A percentile compares a stretch with the other conserved stretches of the same genome.
phyloP scores from a whole-genome alignment of 768 basidiomycete genomes.

The Antrodiella citrinella region DNA sequence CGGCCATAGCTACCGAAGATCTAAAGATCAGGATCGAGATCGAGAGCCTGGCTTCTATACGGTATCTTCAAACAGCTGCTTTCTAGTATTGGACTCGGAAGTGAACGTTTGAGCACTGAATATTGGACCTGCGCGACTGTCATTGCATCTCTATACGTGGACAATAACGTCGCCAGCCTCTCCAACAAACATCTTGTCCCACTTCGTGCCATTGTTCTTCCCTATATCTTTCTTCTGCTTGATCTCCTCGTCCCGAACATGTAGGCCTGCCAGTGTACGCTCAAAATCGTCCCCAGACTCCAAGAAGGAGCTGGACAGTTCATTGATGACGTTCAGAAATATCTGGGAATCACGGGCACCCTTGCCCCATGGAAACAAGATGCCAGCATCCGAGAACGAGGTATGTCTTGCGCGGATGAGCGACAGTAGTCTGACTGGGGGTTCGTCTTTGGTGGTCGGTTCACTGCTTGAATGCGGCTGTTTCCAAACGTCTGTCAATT shows the following conservation, averaged over 20 bases:
- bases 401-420: conserved; percentile 15
- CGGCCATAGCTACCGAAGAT: too few relatives aligned
- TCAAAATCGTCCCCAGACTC: conserved; percentile 9
- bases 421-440: neutral
- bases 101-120: too few relatives aligned
- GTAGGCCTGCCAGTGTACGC: conserved; percentile 7
- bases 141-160: conserved; percentile 6
- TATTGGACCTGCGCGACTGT: too few relatives aligned
- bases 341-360: conserved; percentile 5
- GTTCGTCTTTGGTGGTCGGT: neutral
- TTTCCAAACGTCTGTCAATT: conserved; percentile 49
- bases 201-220: neutral
- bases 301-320: conserved; percentile 16
- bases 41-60: too few relatives aligned
- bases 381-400: conserved; percentile 22
- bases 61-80: too few relatives aligned
- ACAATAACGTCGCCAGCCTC: conserved; percentile 11
- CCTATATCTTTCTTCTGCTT: neutral
- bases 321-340: conserved; percentile 13
- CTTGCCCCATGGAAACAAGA: conserved; percentile 10
- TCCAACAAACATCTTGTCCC: conserved; percentile 6
- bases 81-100: too few relatives aligned
- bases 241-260: neutral
- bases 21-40: too few relatives aligned
- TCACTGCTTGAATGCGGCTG: conserved; percentile 6